Evolutionary conservation across 2,329 filamentous ascomycete species (phyloP), one percentile per base, ranked within the genome.

Genomic region (Fusarium scirpi): DNA sequence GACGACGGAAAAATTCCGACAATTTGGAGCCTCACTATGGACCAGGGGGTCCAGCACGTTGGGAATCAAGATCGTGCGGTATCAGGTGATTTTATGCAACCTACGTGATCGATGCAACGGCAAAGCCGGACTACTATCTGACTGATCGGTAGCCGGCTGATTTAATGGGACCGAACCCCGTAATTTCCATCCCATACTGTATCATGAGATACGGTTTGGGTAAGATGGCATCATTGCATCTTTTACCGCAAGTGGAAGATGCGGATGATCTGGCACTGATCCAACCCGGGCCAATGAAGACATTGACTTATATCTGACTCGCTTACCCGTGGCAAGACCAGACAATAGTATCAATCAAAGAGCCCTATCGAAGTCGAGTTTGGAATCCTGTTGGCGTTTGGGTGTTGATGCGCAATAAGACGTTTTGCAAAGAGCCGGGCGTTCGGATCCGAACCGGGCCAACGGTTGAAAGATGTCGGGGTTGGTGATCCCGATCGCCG

Each of bases 161-260:
- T 24, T n/a, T 24, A 44, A 59, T 40, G 52, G 49, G 51, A 43
- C 58, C 69, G 62, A 75, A 74, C 53, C 52, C 58, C 71, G 66
- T 43, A 5, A 45, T 20, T 15, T 30, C 13, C 9, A 15, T 27
- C 46, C 22, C 10, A 25, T n/a, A 54, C 9, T 24, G 6, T 18
- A 24, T n/a, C n/a, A 16, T 38, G 8, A 16, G 27, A 32, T 18
- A 54, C 24, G 25, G 45, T 40, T 44, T 43, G 22, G 27, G 48
- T 30, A 57, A 16, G 15, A 29, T 30, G 48, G 20, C 32, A 66
- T 22, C 47, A 43, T 30, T 12, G 34, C 10, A 38, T 38, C 34
- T 38, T 38, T 22, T n/a, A 12, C 18, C 53, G 58, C 60, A 63
- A 30, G 22, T 44, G 55, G 45, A 60, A 47, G 12, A 47, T 47